A percentile compares a stretch with the other conserved stretches of the same genome.
Evolutionary conservation across 2,329 filamentous ascomycete genomes (phyloP).

Genomic region (Alternaria solani): DNA sequence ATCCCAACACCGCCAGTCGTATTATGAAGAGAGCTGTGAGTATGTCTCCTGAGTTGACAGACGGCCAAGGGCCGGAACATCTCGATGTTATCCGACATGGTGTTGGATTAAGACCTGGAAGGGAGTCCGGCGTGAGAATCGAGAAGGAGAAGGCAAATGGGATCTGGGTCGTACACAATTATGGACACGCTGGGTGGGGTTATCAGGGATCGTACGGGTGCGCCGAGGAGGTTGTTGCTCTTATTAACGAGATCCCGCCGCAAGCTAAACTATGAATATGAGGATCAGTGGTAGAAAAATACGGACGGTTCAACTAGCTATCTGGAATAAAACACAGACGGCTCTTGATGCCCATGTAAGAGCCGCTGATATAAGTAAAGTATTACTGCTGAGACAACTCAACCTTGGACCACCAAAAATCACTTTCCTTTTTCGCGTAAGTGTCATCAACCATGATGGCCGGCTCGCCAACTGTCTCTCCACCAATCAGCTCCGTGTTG

Average conservation of each 20-base stretch:
- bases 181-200: conserved; percentile 80
- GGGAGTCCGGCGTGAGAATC: conserved; percentile 75
- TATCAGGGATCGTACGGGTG: conserved; percentile 61
- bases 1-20: conserved; percentile 76
- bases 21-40: conserved; percentile 82
- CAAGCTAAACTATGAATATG: not conserved
- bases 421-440: conserved; percentile 60
- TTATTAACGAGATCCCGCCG: not conserved
- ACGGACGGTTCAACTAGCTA: not conserved
- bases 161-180: conserved; percentile 76
- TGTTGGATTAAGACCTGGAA: conserved; percentile 80
- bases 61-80: conserved; percentile 71
- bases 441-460: conserved; percentile 54
- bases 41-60: conserved; percentile 68
- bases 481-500: conserved; percentile 63
- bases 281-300: not conserved
- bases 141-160: conserved; percentile 72
- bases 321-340: not conserved
- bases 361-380: not conserved
- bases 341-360: not conserved
- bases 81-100: conserved; percentile 77
- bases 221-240: conserved; percentile 24
- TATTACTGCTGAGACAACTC: conserved; percentile 39
- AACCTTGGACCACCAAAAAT: conserved; percentile 68
- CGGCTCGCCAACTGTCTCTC: conserved; percentile 31